Evolutionary conservation across 495 filamentous ascomycete species (phyloP), one percentile per base, ranked within the genome.

Genomic region (Xylaria palmicola): DNA sequence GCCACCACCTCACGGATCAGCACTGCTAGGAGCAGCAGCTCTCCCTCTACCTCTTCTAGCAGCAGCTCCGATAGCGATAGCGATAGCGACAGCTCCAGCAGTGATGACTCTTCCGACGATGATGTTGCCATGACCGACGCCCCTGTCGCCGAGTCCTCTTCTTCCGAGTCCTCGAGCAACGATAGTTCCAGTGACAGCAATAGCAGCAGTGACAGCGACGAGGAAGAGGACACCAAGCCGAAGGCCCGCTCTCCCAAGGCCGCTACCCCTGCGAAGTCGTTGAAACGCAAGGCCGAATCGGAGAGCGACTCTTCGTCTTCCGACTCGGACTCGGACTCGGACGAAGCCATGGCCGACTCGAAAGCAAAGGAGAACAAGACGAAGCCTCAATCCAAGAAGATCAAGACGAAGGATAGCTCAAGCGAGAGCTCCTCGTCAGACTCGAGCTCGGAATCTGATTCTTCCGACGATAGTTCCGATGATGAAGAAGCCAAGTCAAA

Each of bases 281-380:
- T 82, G 60, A 90, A 91, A 76, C 86, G 88, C 62, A 90, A 91
- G 76, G 86, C 85, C 22, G 76, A 77, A 37, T 82, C 83, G 3
- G 67, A 72, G 17, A 71, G 64, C 72, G 77, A 75, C 30, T 80
- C 75, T 32, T 81, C 74, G 39, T 70, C 64, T 32, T 82, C 73
- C 6, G 63, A 65, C 3, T 72, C 72, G n/a, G 68, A 65, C 3
- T 72, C 72, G n/a, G 68, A 68, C 62, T 77, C 75, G 19, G 70
- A 74, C 32, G 72, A 72, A 7, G 72, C 70, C 43, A 70, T 64
- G 64, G 60, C 60, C 36, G 56, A 54, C 40, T 65, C 57, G n/a
- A 65, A 53, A 22, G 15, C 67, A n/a, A 73, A 73, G 67, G 72
- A 70, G 63, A 40, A 62, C n/a, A 71, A 68, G 57, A 51, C 44